Evolutionary conservation across 2,329 filamentous ascomycete genomes (phyloP), one percentile per base, ranked within the genome.

Genomic region (Didymella arachidicola): DNA sequence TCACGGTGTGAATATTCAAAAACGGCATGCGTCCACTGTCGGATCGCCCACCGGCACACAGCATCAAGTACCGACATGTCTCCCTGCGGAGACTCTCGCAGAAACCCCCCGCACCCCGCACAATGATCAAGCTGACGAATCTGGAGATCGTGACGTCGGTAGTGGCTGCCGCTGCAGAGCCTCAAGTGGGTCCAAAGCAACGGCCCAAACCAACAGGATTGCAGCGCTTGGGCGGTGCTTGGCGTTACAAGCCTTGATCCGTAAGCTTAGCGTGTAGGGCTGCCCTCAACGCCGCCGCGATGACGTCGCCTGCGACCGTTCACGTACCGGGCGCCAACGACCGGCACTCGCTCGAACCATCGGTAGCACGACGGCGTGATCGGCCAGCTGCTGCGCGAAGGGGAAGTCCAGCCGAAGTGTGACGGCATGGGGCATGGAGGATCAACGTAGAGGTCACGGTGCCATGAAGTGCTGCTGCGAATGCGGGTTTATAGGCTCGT

Each of bases 341-440:
- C 32, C 25, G 25, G 22, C 10, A 22, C 39, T 16, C 14, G 19
- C 19, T 25, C 41, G 7, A 26, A 19, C 11, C 1, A 19, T 14
- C 46, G 39, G 53, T 45, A 25, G 16, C 27, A 48, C 45, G 30
- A 29, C 45, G 38, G 29, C 5, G 30, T 38, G 42, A 55, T 44
- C 22, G 38, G 27, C 44, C 18, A 41, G 55, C 30, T 14, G 49
- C 26, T n/a, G 41, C 42, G 34, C 42, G 30, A 39, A 45, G 22
- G 34, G 43, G 55, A 26, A 57, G 29, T 25, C 36, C 25, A 16
- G 44, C 49, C 55, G 43, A 39, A 19, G 38, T n/a, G 46, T 61
- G 59, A 58, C 51, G 54, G 54, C 46, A 58, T 61, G 54, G 59
- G 55, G 54, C 46, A 14, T 26, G 19, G 46, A 47, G 29, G 47